Evolutionary conservation across 345 rosid genomes (phyloP), one percentile per base, ranked within the genome.

Genomic region (Citrus hindsii): DNA sequence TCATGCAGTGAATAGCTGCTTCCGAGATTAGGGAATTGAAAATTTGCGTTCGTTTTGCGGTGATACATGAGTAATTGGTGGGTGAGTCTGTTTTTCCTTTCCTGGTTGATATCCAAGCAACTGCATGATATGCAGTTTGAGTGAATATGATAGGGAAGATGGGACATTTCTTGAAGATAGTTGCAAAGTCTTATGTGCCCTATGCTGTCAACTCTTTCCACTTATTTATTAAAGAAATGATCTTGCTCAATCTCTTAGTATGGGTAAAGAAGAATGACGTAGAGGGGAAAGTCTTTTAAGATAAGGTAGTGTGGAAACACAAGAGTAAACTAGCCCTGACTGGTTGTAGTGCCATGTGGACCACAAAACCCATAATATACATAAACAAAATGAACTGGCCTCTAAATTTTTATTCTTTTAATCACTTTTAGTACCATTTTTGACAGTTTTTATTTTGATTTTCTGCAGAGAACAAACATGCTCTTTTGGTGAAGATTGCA

Each of bases 401-500:
- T 66, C 27, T 9, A 35, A 66, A 9, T 33, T 33, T 19, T 40
- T 66, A 51, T 51, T 4, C 6, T 53, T 53, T 53, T 53, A 4
- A 18, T 53, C 22, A 53, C 19, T 18, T 18, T 66, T 33, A 14
- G 33, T 53, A 30, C 14, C 16, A 53, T 67, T 69, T 56, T 67
- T 77, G 76, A 81, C 21, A 75, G 67, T 67, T 70, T 70, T 21
- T 67, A 58, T 19, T 60, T 82, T n/a, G 61, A 48, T 67, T 24
- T 24, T 74, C 40, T 86, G 81, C 91, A 97, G 98, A 86, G 82
- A 58, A 66, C 76, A 90, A 81, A 70, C 90, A 89, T 42, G 62
- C 87, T 48, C 78, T 97, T 67, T 80, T 92, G 82, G 84, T 87
- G 61, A 94, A 91, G 86, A 69, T 97, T 81, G 98, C 99, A 76